Evolutionary conservation across 306 rosid species (phyloP), one percentile per base, ranked within the genome.

Genomic region (Lablab purpureus): DNA sequence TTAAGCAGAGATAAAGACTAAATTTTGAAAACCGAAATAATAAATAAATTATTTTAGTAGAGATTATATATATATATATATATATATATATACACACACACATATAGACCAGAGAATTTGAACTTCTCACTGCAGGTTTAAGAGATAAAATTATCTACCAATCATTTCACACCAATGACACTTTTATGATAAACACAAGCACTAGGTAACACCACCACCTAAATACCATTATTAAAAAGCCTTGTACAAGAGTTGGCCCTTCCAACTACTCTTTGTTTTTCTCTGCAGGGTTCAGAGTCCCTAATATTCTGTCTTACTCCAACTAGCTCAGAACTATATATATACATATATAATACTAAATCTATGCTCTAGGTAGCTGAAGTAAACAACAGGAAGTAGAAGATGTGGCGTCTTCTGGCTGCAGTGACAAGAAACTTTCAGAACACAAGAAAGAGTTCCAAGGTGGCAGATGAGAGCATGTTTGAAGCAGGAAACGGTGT

Each of bases 381-480:
- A 41, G 19, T 6, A 41, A 22, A 30, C 11, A 10, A 15, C 4
- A 43, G 21, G 11, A 6, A 43, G 22, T 62, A 27, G 65, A 76
- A 66, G 78, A 85, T 89, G 92, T 72, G 80, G 86, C 81, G 83
- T 36, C 2, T 86, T 74, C 17, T 92, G 12, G 80, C 77, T 5
- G 76, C 81, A 75, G 71, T 89, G 78, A 71, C 81, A 67, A 90
- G 87, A 54, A 91, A 87, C 80, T 69, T 91, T 25, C 84, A 87
- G 22, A 87, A 58, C 76, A 77, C 86, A 50, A 90, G 82, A 67
- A 94, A 94, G 79, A 88, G 91, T 23, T 89, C 94, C 9, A 87
- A 88, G 82, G 97, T 94, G 6, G 97, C 97, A n/a, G 98, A 94
- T 73, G 97, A 92, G 74, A 92, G 83, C 87, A 92, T 92, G 95